Evolutionary conservation across 371 early-diverging fungal genomes (phyloP).

Genomic region (Synchytrium microbalum): DNA sequence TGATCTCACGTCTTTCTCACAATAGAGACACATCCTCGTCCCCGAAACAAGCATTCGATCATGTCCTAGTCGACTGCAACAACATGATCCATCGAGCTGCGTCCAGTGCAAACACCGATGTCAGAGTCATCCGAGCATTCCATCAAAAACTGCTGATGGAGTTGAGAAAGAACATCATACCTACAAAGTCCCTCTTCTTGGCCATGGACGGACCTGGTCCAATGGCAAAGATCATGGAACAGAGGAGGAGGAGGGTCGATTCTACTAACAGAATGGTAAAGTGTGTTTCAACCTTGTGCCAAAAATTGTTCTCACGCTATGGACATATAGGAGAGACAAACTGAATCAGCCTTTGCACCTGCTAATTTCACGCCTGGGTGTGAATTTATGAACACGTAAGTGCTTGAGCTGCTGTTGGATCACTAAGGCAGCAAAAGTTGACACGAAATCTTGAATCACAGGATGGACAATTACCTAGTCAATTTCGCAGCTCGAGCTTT

Average conservation of each 20-base stretch:
- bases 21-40: too few relatives aligned
- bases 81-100: not conserved
- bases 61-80: not conserved
- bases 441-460: not conserved
- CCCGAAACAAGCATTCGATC: not conserved
- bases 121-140: not conserved
- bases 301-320: not conserved
- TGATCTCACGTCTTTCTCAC: too few relatives aligned
- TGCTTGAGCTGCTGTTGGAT: not conserved
- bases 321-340: too few relatives aligned
- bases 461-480: not conserved
- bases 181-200: not conserved
- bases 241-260: slow-evolving; percentile 2
- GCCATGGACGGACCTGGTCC: slow-evolving; percentile 3
- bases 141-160: not conserved
- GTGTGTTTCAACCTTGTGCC: not conserved
- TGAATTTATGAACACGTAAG: not conserved
- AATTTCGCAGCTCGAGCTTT: not conserved
- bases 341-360: not conserved
- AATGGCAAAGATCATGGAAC: not conserved
- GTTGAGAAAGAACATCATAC: not conserved
- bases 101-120: not conserved
- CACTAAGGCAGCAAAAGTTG: too few relatives aligned
- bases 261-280: not conserved
- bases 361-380: slow-evolving; percentile 2